Evolutionary conservation across 495 filamentous ascomycete genomes (phyloP), one percentile per base, ranked within the genome.

Genomic region (Aspergillus panamensis): DNA sequence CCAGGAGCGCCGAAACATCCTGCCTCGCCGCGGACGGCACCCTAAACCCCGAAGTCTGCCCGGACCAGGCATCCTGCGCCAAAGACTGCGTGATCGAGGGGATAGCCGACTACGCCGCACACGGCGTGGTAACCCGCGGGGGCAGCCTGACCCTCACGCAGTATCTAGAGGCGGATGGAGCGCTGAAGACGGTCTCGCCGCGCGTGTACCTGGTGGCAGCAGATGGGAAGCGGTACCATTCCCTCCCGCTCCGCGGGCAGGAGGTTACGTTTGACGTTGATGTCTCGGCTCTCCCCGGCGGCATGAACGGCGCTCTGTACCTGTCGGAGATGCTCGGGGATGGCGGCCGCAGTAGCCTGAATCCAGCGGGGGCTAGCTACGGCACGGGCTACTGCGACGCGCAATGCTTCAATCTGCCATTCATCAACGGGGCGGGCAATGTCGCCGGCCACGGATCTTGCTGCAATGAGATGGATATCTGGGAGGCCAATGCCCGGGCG

Each of bases 321-420:
- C 75, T 88, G 29, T 80, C 81, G 25, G 82, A 86, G 67, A 88
- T 89, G 84, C 62, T 74, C 30, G 61, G 61, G 2, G 73, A 80
- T 32, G 85, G 85, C 48, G 82, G 84, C 25, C 68, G 78, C 58
- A 77, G 71, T 63, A 65, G 71, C 13, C 66, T 81, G 32, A 88
- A 87, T 70, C 73, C 80, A 25, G 84, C 82, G 2, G 85, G 86
- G 25, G 83, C 85, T 10, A 66, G 74, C 14, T 88, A 87, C 68
- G 86, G 85, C 16, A 84, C 84, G 32, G 86, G 85, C 0, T 89
- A 90, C 73, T 90, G 87, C 64, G 86, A 88, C 63, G 80, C 84
- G 7, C 85, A 89, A 62, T 89, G 87, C 67, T 78, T 74, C 39
- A 69, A 74, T 14, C 67, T 68, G 19, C 71, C 80, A 13, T 88